Evolutionary conservation across 2,329 filamentous ascomycete genomes (phyloP), one percentile per base, ranked within the genome.

Genomic region (Raffaelea deltoideospora): DNA sequence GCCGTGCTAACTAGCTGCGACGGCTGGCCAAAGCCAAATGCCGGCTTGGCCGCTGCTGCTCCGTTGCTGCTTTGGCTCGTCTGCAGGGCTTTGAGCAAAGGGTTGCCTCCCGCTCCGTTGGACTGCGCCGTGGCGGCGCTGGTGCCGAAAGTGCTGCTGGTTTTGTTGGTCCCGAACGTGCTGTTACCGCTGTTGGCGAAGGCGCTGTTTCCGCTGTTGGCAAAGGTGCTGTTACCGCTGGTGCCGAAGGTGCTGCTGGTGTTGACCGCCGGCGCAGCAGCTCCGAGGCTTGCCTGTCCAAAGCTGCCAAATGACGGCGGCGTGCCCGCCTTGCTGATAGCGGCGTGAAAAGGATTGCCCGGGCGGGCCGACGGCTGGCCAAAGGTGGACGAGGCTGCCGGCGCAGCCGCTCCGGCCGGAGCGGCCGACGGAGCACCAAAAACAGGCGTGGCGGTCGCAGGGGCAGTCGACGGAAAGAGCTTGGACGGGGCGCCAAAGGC

Each of bases 291-390:
- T 5, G 31, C 17, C 21, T 33, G 31, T 3, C 31, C 31, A 24
- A 33, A 33, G 14, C 28, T 15, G 15, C n/a, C 15, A 30, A 32
- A 32, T 13, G 33, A 15, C 13, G 21, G 10, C 9, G 32, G 11
- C 14, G 22, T 20, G 30, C 15, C 18, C 17, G 30, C 9, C 3
- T 31, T 11, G 30, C 18, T 20, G 30, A 4, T 4, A 13, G 14
- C 10, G 17, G 30, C 5, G 19, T 31, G 30, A 31, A 38, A 38
- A 10, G 37, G 37, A 24, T 35, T 38, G 31, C 20, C 31, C 23
- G 23, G 23, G 13, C 8, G 23, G 23, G 23, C 23, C 23, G 23
- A 8, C 23, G 23, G 8, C 13, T 26, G 23, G 23, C 8, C 8
- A 13, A 26, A 13, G 23, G 23, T 8, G 5, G 29, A 31, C n/a